Evolutionary conservation across 23 red algal genomes (phyloP), one percentile per base, ranked within the genome.

Genomic region (Porphyridium purpureum): DNA sequence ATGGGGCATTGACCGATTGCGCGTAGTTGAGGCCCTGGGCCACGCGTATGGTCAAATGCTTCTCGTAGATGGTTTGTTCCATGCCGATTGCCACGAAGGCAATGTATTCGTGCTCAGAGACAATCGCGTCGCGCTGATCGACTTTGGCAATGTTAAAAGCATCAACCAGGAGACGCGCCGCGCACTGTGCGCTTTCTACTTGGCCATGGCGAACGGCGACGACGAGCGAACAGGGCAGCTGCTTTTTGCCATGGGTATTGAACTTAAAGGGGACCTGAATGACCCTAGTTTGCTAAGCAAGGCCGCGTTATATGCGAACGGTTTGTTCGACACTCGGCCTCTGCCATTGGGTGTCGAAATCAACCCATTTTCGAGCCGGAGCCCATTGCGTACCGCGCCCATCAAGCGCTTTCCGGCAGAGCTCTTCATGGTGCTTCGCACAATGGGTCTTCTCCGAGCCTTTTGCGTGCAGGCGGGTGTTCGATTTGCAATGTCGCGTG

Each of bases 81-180:
- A 94, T 62, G 80, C 76, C 47, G 87, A 94, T 51, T 69, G 60
- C 47, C 78, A 64, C 38, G 62, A 49, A 15, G 61, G 81, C 4
- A 49, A 61, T 67, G 57, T 94, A 15, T 42, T 94, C 1, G 46
- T 66, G 38, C 67, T 94, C 49, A 53, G 70, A 49, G 87, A 94
- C 48, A 55, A 62, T 47, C 59, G 78, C 20, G 70, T 94, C 17
- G 87, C 72, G 21, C 67, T 94, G 0, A 72, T 83, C 35, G 87
- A 94, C 52, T 94, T 94, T 94, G 87, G 87, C 1, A 76, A 94
- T 41, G 63, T 74, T 4, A 94, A 94, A 54, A 48, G 73, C 55
- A 31, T 94, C 0, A 51, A 60, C 28, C 64, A 76, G 33, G 53
- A 67, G 2, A 38, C 66, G 32, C 87, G 87, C 1, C 61, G 41